Conservation (phyloP, 768 basidiomycete genomes). For the Candolleomyces aberdarensis region DNA sequence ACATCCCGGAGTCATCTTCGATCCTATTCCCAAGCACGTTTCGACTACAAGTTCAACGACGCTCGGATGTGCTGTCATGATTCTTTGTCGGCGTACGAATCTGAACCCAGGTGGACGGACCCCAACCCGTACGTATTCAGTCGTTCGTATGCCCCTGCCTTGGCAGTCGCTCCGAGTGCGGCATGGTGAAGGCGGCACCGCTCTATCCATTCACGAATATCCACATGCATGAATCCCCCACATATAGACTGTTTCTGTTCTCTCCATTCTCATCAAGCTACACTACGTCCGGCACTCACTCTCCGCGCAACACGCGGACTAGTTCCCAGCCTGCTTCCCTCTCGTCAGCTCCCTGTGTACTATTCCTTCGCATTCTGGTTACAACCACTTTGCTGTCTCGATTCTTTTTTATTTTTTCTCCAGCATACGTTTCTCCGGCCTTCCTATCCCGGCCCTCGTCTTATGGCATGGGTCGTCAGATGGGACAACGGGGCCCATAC, state of each 20-base stretch:
- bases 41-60: conserved; percentile 51
- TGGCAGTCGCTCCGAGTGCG: conserved; percentile 35
- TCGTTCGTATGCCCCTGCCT: conserved; percentile 35
- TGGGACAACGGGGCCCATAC: conserved; percentile 1
- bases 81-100: conserved; percentile 31
- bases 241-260: conserved; percentile 27
- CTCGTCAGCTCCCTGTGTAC: conserved; percentile 5
- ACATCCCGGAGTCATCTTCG: conserved; percentile 48
- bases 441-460: background rate
- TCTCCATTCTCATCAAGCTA: conserved; percentile 19
- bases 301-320: conserved; percentile 20
- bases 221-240: conserved; percentile 21
- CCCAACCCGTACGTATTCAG: conserved; percentile 34
- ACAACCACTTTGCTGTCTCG: background rate
- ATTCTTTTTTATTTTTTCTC: background rate
- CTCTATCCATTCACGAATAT: conserved; percentile 11
- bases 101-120: conserved; percentile 42
- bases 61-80: conserved; percentile 42
- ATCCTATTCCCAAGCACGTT: conserved; percentile 58
- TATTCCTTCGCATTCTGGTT: conserved; percentile 7
- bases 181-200: conserved; percentile 27
- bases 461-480: background rate
- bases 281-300: conserved; percentile 25
- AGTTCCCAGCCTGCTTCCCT: conserved; percentile 22
- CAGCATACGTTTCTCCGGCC: background rate